Base-by-base conservation (phyloP, 805 yeast species). In the Schizosaccharomyces japonicus region DNA sequence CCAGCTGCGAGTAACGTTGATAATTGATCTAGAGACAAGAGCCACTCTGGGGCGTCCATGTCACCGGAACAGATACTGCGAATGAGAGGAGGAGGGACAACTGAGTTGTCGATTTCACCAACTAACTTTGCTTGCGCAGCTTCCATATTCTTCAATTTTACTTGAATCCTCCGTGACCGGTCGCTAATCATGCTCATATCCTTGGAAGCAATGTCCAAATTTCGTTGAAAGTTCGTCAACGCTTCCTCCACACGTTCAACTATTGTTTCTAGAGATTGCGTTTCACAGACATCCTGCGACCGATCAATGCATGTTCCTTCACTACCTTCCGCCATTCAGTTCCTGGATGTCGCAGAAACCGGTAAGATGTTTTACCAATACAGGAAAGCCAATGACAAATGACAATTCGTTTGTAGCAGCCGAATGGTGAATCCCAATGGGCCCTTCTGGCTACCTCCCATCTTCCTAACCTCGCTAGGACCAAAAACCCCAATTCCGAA, bases 1-100 rank as follows among this genome's bases (percentile, higher is more conserved):
- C 19, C 31, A n/a, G 5, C 33, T 28, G n/a, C 46, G 15, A 42
- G n/a, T 8, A 23, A 42, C 7, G 15, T 15, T 13, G n/a, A n/a
- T 3, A 42, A 28, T 42, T 28, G 21, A 6, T 42, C 31, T 5
- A 42, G 13, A 7, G 33, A 25, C 3, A 28, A 23, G 6, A 13
- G 6, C 84, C 94, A 56, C 80, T 61, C 72, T 80, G 92, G 66
- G 90, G 64, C 69, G 2, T 36, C 42, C 42, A 36, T 19, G 23
- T 36, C 42, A n/a, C 42, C 42, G 13, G 42, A 19, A 17, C 27
- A 36, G 17, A 36, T 36, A 13, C 27, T 36, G 17, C 23, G 17
- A 19, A 36, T 36, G 13, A 36, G 23, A 15, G 25, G 13, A 36
- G 42, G 42, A 7, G 42, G 42, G 13, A 36, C 13, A 36, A 36